These are phyloP conservation scores for Flaveria bidentis DNA, from an alignment of 129 eudicot species.

Conservation along the genomic window DNA sequence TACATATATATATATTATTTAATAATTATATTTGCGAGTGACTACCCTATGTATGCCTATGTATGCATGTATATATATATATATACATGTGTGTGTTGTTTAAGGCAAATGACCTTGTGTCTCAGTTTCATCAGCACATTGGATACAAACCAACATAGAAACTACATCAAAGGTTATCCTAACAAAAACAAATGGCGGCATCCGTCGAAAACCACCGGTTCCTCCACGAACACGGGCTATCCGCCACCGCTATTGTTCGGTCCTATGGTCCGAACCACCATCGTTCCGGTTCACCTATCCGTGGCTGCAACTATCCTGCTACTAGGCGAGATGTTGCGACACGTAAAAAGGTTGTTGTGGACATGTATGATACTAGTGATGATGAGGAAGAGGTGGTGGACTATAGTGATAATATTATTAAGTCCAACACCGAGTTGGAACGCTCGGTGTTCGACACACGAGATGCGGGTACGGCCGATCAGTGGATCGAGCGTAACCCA, in stretches of 20 bases:
- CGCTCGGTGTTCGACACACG: conserved; percentile 54
- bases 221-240: conserved; percentile 45
- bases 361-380: conserved; percentile 35
- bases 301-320: conserved; percentile 31
- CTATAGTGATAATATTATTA: conserved; percentile 38
- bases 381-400: conserved; percentile 38
- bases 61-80: background rate
- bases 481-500: conserved; percentile 77
- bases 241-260: conserved; percentile 34
- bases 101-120: conserved; percentile 24
- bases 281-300: conserved; percentile 66
- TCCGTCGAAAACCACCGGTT: conserved; percentile 78
- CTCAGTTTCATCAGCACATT: conserved; percentile 22
- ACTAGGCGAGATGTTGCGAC: conserved; percentile 16
- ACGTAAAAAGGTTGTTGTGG: conserved; percentile 8
- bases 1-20: background rate
- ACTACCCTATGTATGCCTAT: background rate
- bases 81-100: conserved; percentile 17
- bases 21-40: background rate
- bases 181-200: conserved; percentile 58
- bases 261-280: conserved; percentile 39
- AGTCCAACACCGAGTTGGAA: conserved; percentile 58
- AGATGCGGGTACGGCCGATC: conserved; percentile 73
- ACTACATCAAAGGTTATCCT: background rate
- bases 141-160: background rate